Evolutionary conservation across 345 rosid species (phyloP).

Genomic region (Geranium brycei): DNA sequence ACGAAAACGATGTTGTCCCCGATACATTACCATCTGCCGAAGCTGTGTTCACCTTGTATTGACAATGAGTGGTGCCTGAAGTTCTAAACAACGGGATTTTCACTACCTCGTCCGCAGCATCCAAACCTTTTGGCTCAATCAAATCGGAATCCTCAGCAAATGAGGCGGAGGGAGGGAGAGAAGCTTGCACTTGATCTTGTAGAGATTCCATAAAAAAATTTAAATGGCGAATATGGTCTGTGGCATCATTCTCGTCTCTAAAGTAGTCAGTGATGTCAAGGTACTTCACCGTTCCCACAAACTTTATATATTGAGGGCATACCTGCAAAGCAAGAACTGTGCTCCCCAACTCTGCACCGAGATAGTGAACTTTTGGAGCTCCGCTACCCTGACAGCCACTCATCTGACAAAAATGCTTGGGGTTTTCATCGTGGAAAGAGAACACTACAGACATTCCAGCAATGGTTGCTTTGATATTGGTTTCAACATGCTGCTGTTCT

Average conservation of each 20-base stretch:
- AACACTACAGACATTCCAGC: conserved; percentile 57
- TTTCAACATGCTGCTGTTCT: conserved; percentile 77
- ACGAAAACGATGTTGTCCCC: conserved; percentile 37
- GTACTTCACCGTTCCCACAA: conserved; percentile 50
- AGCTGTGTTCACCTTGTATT: conserved; percentile 22
- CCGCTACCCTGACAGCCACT: conserved; percentile 17
- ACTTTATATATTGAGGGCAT: conserved; percentile 47
- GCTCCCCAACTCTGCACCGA: conserved; percentile 57
- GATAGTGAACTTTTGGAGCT: conserved; percentile 36
- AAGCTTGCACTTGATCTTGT: conserved; percentile 46
- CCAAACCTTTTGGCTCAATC: conserved; percentile 19
- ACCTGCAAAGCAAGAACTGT: conserved; percentile 57
- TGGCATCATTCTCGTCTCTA: conserved; percentile 17
- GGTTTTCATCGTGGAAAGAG: conserved; percentile 53
- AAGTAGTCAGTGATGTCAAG: conserved; percentile 55
- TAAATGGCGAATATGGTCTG: conserved; percentile 13
- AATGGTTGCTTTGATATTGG: conserved; percentile 45
- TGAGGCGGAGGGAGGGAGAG: conserved; percentile 46
- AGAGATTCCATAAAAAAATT: conserved; percentile 32
- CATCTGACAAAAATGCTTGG: conserved; percentile 12
- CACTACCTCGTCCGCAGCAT: conserved; percentile 27
- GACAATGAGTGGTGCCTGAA: conserved; percentile 38
- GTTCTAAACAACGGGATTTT: conserved; percentile 53
- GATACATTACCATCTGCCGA: conserved; percentile 27
- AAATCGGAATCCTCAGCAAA: conserved; percentile 21